Percentiles rank a stretch among this genome's conserved stretches.
These are phyloP conservation scores for Aspergillus affinis DNA, from an alignment of 495 filamentous ascomycete species.

Conservation along the genomic window DNA sequence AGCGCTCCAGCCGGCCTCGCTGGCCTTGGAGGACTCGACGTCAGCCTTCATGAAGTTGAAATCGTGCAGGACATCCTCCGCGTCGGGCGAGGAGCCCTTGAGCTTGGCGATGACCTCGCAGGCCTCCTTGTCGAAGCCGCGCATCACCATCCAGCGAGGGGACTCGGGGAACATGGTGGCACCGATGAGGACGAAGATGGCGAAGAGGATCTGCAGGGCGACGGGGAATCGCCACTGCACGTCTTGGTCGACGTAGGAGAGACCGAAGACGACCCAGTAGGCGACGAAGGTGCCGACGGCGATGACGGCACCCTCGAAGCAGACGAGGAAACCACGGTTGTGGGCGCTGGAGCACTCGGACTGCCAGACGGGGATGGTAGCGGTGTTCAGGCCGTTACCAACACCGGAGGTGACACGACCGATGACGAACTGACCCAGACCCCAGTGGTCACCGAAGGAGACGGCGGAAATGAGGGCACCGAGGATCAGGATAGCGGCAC, in stretches of 20 bases:
- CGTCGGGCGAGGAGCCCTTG: slow-evolving; percentile 23
- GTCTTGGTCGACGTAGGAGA: slow-evolving; percentile 32
- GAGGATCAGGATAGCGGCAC: slow-evolving; percentile 48
- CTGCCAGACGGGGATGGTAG: slow-evolving; percentile 49
- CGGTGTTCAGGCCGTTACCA: slow-evolving; percentile 44
- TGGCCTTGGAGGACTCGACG: slow-evolving; percentile 15
- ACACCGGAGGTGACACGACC: slow-evolving; percentile 50
- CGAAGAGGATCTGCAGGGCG: slow-evolving; percentile 44
- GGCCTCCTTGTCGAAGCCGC: slow-evolving; percentile 12
- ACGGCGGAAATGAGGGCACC: slow-evolving; percentile 51
- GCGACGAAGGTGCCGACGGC: slow-evolving; percentile 45
- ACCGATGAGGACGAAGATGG: slow-evolving; percentile 27
- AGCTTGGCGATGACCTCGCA: slow-evolving; percentile 29
- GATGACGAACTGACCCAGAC: slow-evolving; percentile 55
- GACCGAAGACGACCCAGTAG: slow-evolving; percentile 41
- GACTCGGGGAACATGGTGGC: slow-evolving; percentile 50
- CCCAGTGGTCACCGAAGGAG: slow-evolving; percentile 32
- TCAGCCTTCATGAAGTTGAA: slow-evolving; percentile 31
- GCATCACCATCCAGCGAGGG: slow-evolving; percentile 24
- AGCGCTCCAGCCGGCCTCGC: slow-evolving; percentile 17
- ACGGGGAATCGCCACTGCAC: slow-evolving; percentile 49
- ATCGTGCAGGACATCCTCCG: slow-evolving; percentile 27
- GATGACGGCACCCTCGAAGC: slow-evolving; percentile 47
- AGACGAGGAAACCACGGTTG: slow-evolving; percentile 34
- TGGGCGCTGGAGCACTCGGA: slow-evolving; percentile 36